phyloP scores from a whole-genome alignment of 257 asterid genomes.

The Paulownia fortunei region DNA sequence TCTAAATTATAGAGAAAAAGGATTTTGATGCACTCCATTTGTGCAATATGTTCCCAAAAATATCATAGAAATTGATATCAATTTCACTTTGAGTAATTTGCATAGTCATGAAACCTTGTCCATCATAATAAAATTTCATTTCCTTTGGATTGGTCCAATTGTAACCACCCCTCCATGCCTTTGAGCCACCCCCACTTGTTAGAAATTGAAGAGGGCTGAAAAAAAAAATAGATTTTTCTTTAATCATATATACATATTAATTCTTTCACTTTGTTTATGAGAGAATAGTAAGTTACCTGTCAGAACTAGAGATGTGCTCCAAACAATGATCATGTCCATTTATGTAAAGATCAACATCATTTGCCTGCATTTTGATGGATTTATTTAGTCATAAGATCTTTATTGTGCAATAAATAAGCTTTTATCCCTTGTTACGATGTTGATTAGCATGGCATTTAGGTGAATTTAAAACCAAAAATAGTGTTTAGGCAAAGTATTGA shows the following conservation, averaged over 20 bases:
- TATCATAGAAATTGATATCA: constrained; percentile 43
- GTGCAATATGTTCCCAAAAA: constrained; percentile 46
- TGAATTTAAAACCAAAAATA: too few relatives aligned
- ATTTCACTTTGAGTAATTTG: constrained; percentile 39
- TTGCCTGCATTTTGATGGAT: constrained; percentile 38
- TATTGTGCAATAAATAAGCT: too few relatives aligned
- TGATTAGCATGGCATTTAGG: too few relatives aligned
- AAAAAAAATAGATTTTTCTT: neutral
- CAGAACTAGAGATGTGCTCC: constrained; percentile 46
- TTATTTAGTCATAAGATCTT: too few relatives aligned
- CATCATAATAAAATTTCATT: constrained; percentile 49
- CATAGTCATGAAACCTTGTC: constrained; percentile 56
- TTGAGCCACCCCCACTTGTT: too few relatives aligned
- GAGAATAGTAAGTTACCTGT: constrained; percentile 34
- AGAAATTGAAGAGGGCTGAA: constrained; percentile 45
- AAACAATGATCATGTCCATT: constrained; percentile 63
- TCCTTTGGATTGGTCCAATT: constrained; percentile 31
- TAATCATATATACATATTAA: neutral
- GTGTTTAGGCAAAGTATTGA: too few relatives aligned
- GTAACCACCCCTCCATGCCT: constrained; percentile 48
- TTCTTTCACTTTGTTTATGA: neutral
- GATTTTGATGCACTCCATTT: constrained; percentile 45
- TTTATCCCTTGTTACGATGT: too few relatives aligned
- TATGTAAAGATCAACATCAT: constrained; percentile 52
- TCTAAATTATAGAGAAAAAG: constrained; percentile 25